These are phyloP conservation scores for Chrysosporium queenslandicum DNA, from an alignment of 2,329 filamentous ascomycete genomes.

Conservation along the genomic window DNA sequence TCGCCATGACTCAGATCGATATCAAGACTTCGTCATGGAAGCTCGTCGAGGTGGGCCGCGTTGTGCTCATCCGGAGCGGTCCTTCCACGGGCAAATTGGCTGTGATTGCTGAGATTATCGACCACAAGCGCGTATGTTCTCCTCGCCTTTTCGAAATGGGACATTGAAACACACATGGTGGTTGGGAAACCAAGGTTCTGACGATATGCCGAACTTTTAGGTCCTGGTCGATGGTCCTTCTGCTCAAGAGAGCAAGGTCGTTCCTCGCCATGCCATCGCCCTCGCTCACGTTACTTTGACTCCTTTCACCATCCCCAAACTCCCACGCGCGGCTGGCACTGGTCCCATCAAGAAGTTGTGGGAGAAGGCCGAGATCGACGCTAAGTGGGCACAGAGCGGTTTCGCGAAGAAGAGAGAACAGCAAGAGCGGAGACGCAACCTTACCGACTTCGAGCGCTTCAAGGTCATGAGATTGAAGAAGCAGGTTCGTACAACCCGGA, in stretches of 20 bases:
- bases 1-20: constrained; percentile 72
- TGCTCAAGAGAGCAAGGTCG: constrained; percentile 63
- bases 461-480: constrained; percentile 99
- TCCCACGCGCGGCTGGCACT: constrained; percentile 75
- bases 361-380: constrained; percentile 83
- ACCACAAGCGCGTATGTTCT: constrained; percentile 97
- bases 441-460: constrained; percentile 99
- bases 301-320: constrained; percentile 72
- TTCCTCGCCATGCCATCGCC: constrained; percentile 76
- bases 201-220: constrained; percentile 41
- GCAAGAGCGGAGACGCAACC: constrained; percentile 72
- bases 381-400: constrained; percentile 82
- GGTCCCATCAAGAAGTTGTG: constrained; percentile 76
- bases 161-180: neutral
- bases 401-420: constrained; percentile 91
- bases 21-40: constrained; percentile 81
- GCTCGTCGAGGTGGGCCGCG: constrained; percentile 95
- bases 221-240: constrained; percentile 93
- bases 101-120: constrained; percentile 96
- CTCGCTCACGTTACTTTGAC: constrained; percentile 81
- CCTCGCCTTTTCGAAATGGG: neutral
- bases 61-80: constrained; percentile 82
- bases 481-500: constrained; percentile 55
- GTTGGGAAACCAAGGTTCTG: constrained; percentile 12
- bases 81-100: constrained; percentile 78